Evolutionary conservation across 108 stramenopile species (phyloP).

Genomic region (Cyclotella baltica): DNA sequence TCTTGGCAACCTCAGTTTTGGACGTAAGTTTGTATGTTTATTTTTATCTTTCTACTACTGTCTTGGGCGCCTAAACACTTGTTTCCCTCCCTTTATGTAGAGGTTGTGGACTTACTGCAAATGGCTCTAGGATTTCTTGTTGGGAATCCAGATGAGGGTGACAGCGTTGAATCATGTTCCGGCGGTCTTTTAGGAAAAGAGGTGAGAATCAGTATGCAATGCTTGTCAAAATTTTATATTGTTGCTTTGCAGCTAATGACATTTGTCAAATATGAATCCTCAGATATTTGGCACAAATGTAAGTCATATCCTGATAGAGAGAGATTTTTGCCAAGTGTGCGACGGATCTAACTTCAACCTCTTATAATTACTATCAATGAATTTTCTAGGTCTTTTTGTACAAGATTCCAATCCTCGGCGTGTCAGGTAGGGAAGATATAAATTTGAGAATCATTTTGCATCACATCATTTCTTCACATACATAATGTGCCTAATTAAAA

Average conservation of each 20-base stretch:
- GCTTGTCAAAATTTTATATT: neutral
- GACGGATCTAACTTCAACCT: neutral
- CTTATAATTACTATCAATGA: neutral
- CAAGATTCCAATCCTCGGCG: slow-evolving; percentile 31
- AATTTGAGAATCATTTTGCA: too few relatives aligned
- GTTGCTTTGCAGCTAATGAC: neutral
- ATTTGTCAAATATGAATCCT: neutral
- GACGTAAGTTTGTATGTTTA: neutral
- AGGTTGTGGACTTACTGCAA: slow-evolving; percentile 36
- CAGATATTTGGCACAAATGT: neutral
- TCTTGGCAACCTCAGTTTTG: slow-evolving; percentile 35
- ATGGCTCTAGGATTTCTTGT: slow-evolving; percentile 35
- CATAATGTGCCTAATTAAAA: too few relatives aligned
- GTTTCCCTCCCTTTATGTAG: neutral
- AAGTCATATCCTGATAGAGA: neutral
- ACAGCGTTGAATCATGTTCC: slow-evolving; percentile 51
- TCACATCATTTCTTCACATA: too few relatives aligned
- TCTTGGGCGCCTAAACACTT: neutral
- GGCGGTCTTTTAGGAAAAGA: slow-evolving; percentile 49
- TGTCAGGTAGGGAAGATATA: neutral
- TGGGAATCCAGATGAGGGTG: slow-evolving; percentile 30
- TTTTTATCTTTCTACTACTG: neutral
- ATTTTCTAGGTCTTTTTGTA: slow-evolving; percentile 25
- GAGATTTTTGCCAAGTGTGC: neutral
- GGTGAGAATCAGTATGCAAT: neutral